A percentile compares a stretch with the other conserved stretches of the same genome.
Conservation (phyloP, 768 basidiomycete genomes). For the Mycena rosella region DNA sequence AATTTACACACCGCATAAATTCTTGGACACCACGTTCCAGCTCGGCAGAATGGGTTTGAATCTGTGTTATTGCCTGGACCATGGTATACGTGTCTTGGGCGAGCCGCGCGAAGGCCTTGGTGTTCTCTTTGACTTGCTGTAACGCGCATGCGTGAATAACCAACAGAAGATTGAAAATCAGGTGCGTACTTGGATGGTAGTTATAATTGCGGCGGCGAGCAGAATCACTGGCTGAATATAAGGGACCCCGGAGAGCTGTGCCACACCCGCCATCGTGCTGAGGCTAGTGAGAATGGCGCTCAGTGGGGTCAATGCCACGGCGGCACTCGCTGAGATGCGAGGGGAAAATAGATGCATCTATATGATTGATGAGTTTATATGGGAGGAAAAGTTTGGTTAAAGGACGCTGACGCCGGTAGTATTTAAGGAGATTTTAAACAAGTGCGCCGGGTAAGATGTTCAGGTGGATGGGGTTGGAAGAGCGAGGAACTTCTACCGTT, state of each 20-base stretch:
- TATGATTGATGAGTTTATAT: neutral
- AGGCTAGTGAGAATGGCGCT: neutral
- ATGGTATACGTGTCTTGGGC: neutral
- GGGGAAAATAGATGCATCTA: neutral
- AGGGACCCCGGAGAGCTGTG: neutral
- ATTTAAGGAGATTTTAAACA: too few relatives aligned
- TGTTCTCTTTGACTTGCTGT: slow-evolving; percentile 17
- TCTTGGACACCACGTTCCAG: neutral
- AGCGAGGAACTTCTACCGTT: too few relatives aligned
- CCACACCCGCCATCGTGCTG: slow-evolving; percentile 1
- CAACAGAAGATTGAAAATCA: too few relatives aligned
- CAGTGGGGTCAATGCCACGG: neutral
- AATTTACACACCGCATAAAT: neutral
- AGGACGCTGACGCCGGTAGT: too few relatives aligned
- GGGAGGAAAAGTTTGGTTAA: neutral
- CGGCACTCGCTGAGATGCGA: neutral
- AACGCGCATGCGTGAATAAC: neutral
- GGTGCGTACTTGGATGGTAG: slow-evolving; percentile 10
- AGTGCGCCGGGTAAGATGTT: neutral
- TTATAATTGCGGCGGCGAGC: slow-evolving; percentile 2
- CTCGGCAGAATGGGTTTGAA: neutral
- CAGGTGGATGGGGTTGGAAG: neutral
- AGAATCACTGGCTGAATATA: slow-evolving; percentile 4
- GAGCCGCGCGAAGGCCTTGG: slow-evolving; percentile 4
- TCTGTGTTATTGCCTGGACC: slow-evolving; percentile 3